Conservation (phyloP, 2,329 filamentous ascomycete species). For the Onygenales sp. region DNA sequence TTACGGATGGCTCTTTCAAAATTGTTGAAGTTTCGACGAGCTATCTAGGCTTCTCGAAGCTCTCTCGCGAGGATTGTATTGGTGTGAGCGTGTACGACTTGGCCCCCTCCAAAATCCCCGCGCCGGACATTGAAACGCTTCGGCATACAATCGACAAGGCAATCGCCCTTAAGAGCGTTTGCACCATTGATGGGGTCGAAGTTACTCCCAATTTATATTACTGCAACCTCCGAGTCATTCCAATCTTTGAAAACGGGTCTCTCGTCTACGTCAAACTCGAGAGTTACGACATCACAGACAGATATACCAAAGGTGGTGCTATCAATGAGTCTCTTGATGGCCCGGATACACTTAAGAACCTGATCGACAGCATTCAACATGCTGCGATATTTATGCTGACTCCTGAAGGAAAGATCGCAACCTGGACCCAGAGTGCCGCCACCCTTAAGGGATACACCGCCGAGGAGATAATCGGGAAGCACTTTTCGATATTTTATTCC, state of each 20-base stretch:
- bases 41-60: constrained; percentile 26
- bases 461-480: constrained; percentile 48
- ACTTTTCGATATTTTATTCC: constrained; percentile 50
- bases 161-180: constrained; percentile 23
- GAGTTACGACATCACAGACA: constrained; percentile 27
- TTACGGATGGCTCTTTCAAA: constrained; percentile 27
- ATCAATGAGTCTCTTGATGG: constrained; percentile 36
- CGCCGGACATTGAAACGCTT: constrained; percentile 26
- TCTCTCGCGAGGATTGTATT: constrained; percentile 25
- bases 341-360: constrained; percentile 50
- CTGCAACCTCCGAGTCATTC: constrained; percentile 31
- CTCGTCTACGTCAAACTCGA: constrained; percentile 37
- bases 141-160: constrained; percentile 30
- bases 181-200: constrained; percentile 25
- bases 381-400: constrained; percentile 57
- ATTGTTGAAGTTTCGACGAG: constrained; percentile 37
- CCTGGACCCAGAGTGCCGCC: constrained; percentile 50
- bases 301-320: constrained; percentile 9
- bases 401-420: constrained; percentile 44
- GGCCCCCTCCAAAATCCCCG: constrained; percentile 22
- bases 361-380: constrained; percentile 53
- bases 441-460: constrained; percentile 47
- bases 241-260: constrained; percentile 31
- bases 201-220: constrained; percentile 11
- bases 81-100: constrained; percentile 32